Evolutionary conservation across 176 grass and related monocot species (phyloP), one percentile per base, ranked within the genome.

Genomic region (Alloteropsis semialata): DNA sequence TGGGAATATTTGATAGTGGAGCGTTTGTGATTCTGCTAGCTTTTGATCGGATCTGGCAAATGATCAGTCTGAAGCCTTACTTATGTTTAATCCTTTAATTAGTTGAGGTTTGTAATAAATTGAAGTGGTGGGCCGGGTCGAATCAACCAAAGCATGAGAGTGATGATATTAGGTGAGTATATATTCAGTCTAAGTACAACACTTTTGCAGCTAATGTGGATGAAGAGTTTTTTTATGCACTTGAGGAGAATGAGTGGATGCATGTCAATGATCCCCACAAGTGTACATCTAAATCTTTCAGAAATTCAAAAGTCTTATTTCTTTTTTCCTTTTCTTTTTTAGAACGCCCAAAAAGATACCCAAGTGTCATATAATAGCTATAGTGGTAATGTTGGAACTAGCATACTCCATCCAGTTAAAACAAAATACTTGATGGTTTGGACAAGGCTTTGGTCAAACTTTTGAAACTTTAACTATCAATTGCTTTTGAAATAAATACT

Each of bases 11-110:
- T 70, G 27, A 22, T 56, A 22, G 63, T 27, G 51, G 49, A 16
- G 19, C 36, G 30, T 60, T 44, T 42, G 45, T 28, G 42, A 65
- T 79, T 71, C 41, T 62, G n/a, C 65, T 24, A 49, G 46, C 69
- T 30, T 78, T 48, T 30, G 25, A 12, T 72, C 18, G 33, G 12
- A 79, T 86, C 44, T 80, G 44, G 33, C 76, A 45, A 55, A 86
- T 72, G 56, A 73, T 80, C 21, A 74, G 14, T 51, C 56, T 42
- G 18, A 80, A 79, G 43, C 42, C 32, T 53, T 60, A 34, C 9
- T 25, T 27, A 37, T 46, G 12, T 37, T 69, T 69, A 41, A 44
- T 21, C 65, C 21, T 69, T 49, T n/a, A 43, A 25, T 57, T 44
- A 69, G 36, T 19, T n/a, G 34, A 46, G 16, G 17, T 24, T 76